Percentiles rank a stretch among this genome's conserved stretches.
phyloP scores from a whole-genome alignment of 306 rosid species.

The Spatholobus suberectus region DNA sequence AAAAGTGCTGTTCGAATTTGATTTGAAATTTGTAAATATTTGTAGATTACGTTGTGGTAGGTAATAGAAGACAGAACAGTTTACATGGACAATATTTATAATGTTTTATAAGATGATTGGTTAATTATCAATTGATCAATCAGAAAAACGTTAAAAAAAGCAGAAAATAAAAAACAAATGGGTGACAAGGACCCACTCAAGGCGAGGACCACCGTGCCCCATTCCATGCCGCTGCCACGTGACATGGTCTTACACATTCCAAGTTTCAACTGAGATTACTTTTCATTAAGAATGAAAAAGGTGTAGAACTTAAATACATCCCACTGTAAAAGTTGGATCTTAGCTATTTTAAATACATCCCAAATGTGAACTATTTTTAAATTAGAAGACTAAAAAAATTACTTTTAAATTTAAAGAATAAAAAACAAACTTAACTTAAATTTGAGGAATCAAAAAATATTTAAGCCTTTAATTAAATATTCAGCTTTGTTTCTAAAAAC shows the following conservation, averaged over 20 bases:
- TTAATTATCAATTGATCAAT: not conserved
- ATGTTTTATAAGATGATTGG: not conserved
- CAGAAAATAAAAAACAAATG: not conserved
- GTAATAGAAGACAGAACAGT: slow-evolving; percentile 17
- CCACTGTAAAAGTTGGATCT: too few species aligned
- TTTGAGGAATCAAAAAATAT: too few species aligned
- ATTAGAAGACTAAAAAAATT: too few species aligned
- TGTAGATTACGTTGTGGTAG: not conserved
- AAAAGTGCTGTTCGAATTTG: not conserved
- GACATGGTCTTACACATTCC: not conserved
- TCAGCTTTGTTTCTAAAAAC: too few species aligned
- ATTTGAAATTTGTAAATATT: slow-evolving; percentile 3
- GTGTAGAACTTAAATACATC: too few species aligned
- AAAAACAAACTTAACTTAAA: too few species aligned
- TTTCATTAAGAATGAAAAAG: too few species aligned
- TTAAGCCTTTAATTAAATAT: too few species aligned
- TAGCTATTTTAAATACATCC: too few species aligned
- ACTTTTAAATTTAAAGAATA: too few species aligned
- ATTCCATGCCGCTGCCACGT: not conserved
- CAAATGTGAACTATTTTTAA: too few species aligned
- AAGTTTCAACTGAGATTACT: too few species aligned
- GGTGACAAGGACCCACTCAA: not conserved
- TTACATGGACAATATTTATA: not conserved
- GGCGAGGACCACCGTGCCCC: not conserved
- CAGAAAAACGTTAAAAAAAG: not conserved